Evolutionary conservation across 2,329 filamentous ascomycete species (phyloP).

Genomic region (Arthroderma sp.): DNA sequence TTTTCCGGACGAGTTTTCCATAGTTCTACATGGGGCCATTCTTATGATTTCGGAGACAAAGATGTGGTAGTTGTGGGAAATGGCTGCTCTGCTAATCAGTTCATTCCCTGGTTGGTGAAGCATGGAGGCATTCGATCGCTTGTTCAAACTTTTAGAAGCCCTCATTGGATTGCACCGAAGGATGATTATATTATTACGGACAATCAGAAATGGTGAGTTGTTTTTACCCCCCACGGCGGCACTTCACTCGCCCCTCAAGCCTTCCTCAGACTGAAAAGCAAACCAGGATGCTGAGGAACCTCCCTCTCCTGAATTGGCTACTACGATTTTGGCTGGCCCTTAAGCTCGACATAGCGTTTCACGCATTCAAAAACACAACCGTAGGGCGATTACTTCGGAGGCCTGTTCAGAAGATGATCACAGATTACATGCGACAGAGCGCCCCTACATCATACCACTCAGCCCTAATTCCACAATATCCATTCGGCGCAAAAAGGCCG

Average conservation of each 20-base stretch:
- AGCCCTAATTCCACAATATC: slow-evolving; percentile 1
- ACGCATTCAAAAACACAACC: not conserved
- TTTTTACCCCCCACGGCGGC: not conserved
- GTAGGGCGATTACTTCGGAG: not conserved
- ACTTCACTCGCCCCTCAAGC: not conserved
- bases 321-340: not conserved
- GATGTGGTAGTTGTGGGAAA: not conserved
- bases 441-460: slow-evolving; percentile 1
- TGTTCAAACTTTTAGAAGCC: not conserved
- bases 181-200: not conserved
- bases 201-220: not conserved
- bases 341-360: not conserved
- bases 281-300: not conserved
- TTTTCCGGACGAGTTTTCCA: not conserved
- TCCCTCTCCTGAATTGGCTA: not conserved
- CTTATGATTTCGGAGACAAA: not conserved
- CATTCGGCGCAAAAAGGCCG: slow-evolving; percentile 2
- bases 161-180: slow-evolving; percentile 2
- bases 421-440: slow-evolving; percentile 1
- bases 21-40: not conserved
- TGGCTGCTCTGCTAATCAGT: slow-evolving; percentile 1
- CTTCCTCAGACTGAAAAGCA: not conserved
- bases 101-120: slow-evolving; percentile 1
- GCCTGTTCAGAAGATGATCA: not conserved
- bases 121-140: not conserved